Evolutionary conservation across 2,329 filamentous ascomycete genomes (phyloP), one percentile per base, ranked within the genome.

Genomic region (Lasiodiplodia hormozganensis): DNA sequence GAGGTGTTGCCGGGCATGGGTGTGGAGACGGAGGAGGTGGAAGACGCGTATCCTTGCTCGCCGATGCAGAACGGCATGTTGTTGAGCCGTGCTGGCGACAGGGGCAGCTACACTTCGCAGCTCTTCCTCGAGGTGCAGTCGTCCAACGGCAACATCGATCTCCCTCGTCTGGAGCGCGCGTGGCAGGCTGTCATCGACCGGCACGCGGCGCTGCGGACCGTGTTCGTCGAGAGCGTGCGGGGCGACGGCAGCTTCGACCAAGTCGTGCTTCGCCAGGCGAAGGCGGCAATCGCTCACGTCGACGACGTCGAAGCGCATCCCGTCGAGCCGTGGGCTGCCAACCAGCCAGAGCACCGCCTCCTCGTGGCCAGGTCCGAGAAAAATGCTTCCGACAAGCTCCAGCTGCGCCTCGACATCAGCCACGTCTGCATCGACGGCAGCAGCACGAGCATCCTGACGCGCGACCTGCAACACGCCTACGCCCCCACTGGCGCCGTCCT

Each of bases 381-480:
- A 21, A 21, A 25, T 5, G 2, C 11, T 5, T 28, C 16, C 14
- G 2, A 0, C 31, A 18, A 16, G 62, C 36, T 10, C 5, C 43
- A n/a, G 40, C 23, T 66, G 21, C 79, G 80, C 5, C 74, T 86
- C 14, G 85, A 87, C 67, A 76, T 87, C 21, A 86, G 82, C 70
- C 85, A 87, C 70, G 82, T 81, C 11, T 82, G 85, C 36, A 84
- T 83, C 76, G 85, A 87, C 73, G 85, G 85, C 1, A 80, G 78
- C 47, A 86, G 85, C 0, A 82, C 86, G 53, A 80, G 83, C 0
- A 82, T 85, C 56, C 78, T 86, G 5, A 73, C 85, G 5, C 77
- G 78, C 4, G 85, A 86, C 66, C 70, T 86, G 8, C 77, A 78
- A 16, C 71, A 78, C 4, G 83, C 83, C 2, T 86, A 86, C 60